Conservation (phyloP, 345 rosid species). For the Psidium guajava region DNA sequence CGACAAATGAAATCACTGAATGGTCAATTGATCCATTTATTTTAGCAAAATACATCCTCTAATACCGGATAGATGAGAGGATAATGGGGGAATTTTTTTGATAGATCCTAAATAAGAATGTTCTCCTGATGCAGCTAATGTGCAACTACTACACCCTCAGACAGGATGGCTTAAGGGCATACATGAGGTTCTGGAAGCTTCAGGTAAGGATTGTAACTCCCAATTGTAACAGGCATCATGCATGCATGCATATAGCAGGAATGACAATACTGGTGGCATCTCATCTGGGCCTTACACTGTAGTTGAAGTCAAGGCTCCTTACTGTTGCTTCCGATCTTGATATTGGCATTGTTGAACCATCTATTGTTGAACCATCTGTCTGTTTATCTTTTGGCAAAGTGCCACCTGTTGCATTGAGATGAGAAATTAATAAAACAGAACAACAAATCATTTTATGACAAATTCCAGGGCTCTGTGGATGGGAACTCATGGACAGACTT, state of each 20-base stretch:
- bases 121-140: constrained; percentile 61
- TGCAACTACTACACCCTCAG: constrained; percentile 90
- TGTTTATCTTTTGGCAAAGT: not conserved
- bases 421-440: not conserved
- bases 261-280: not conserved
- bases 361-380: not conserved
- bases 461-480: constrained; percentile 61
- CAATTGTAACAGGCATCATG: not conserved
- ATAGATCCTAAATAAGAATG: not conserved
- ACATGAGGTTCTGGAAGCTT: constrained; percentile 65
- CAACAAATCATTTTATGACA: not conserved
- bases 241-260: not conserved
- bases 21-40: not conserved
- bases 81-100: not conserved
- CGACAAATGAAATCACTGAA: not conserved
- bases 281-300: not conserved
- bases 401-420: not conserved
- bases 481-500: constrained; percentile 67
- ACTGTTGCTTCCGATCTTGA: not conserved
- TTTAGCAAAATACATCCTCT: not conserved
- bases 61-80: not conserved
- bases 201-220: constrained; percentile 38
- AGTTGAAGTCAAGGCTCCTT: not conserved
- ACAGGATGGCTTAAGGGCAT: constrained; percentile 86
- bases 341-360: not conserved